phyloP scores from a whole-genome alignment of 2,329 filamentous ascomycete species.

The Neofusicoccum parvum region DNA sequence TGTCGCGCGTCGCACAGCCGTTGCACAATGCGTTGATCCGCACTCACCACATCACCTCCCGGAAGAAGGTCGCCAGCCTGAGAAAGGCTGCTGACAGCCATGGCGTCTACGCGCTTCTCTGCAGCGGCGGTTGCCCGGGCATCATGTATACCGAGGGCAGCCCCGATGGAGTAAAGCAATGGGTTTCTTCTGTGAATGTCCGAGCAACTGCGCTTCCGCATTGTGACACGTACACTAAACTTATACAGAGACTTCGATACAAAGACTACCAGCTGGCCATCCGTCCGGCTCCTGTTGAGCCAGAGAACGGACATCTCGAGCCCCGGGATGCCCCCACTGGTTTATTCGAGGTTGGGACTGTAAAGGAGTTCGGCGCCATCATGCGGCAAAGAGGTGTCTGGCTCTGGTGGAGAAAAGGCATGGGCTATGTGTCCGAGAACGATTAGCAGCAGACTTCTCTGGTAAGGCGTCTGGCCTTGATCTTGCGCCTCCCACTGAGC shows the following conservation, averaged over 20 bases:
- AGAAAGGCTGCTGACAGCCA: constrained; percentile 64
- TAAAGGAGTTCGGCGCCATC: constrained; percentile 63
- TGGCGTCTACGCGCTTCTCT: constrained; percentile 65
- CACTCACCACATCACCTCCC: constrained; percentile 80
- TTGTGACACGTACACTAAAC: background rate
- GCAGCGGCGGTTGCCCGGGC: constrained; percentile 69
- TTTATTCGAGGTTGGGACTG: constrained; percentile 61
- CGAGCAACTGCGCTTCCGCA: background rate
- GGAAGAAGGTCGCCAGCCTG: constrained; percentile 69
- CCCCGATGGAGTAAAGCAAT: constrained; percentile 58
- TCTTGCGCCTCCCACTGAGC: too few relatives aligned
- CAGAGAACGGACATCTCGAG: constrained; percentile 22
- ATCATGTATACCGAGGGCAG: constrained; percentile 77
- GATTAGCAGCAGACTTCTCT: background rate
- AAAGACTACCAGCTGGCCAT: constrained; percentile 70
- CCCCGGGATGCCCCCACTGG: constrained; percentile 32
- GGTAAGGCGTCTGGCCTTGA: too few relatives aligned
- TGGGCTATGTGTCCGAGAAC: constrained; percentile 54
- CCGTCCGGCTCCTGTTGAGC: constrained; percentile 50
- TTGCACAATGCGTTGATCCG: constrained; percentile 66
- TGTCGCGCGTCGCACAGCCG: constrained; percentile 20
- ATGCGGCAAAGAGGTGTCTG: constrained; percentile 64
- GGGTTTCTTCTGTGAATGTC: constrained; percentile 66
- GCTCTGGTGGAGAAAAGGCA: constrained; percentile 68
- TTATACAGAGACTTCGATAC: constrained; percentile 58